phyloP scores from a whole-genome alignment of 352 stramenopile genomes.

The Pythium periplocum region DNA sequence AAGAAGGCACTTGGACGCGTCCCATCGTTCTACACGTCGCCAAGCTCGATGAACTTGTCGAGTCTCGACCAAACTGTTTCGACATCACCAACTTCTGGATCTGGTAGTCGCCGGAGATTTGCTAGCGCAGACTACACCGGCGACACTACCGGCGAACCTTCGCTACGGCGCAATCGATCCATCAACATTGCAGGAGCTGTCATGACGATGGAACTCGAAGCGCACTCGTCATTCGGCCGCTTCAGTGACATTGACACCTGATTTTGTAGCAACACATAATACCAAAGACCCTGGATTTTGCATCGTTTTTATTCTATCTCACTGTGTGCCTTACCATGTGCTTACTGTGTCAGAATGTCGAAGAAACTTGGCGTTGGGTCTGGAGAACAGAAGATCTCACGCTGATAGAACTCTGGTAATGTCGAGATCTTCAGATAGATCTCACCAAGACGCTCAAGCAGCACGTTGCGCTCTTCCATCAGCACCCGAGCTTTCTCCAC shows the following conservation, averaged over 20 bases:
- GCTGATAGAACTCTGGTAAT: constrained; percentile 80
- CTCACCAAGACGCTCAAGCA: constrained; percentile 66
- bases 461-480: constrained; percentile 61
- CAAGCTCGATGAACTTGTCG: constrained; percentile 80
- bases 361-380: constrained; percentile 78
- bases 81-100: not conserved
- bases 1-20: constrained; percentile 73
- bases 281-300: constrained; percentile 14
- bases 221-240: constrained; percentile 26
- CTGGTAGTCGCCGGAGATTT: not conserved
- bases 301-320: constrained; percentile 22
- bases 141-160: not conserved
- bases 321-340: constrained; percentile 1
- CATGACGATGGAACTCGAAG: constrained; percentile 66
- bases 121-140: constrained; percentile 8
- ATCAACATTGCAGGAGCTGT: constrained; percentile 80
- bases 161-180: constrained; percentile 65
- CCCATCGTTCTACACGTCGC: constrained; percentile 85
- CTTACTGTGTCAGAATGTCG: constrained; percentile 53
- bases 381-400: constrained; percentile 77
- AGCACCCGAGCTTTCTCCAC: constrained; percentile 52
- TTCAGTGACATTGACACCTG: constrained; percentile 24
- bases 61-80: constrained; percentile 44
- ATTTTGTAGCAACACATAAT: not conserved
- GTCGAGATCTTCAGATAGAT: constrained; percentile 81